These are phyloP conservation scores for Sugiyamaella floridensis DNA, from an alignment of 805 yeast species.

Conservation along the genomic window DNA sequence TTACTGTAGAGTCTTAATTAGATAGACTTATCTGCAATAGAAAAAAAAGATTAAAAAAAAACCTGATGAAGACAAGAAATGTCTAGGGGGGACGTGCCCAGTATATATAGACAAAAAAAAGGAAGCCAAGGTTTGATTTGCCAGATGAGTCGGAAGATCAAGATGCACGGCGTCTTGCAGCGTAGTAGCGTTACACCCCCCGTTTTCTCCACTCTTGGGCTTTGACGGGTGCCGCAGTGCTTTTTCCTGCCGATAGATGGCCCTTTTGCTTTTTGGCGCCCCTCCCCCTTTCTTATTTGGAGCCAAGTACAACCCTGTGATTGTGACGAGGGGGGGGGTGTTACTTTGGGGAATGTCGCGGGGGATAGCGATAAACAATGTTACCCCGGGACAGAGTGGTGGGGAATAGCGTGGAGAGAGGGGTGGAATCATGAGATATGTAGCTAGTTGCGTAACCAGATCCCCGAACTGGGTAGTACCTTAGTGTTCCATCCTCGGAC, in stretches of 20 bases:
- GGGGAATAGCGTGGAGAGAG: neutral
- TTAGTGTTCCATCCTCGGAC: too few species aligned
- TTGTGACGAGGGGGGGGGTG: neutral
- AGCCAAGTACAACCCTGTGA: neutral
- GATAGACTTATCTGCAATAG: too few species aligned
- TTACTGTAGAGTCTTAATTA: too few species aligned
- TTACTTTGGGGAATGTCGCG: neutral
- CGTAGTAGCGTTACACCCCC: neutral
- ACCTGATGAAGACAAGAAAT: too few species aligned
- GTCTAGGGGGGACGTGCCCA: neutral
- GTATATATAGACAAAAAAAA: neutral
- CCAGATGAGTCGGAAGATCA: neutral
- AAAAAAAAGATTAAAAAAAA: too few species aligned
- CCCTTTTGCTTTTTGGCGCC: neutral
- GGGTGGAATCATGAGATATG: too few species aligned
- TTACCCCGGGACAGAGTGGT: neutral
- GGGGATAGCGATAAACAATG: neutral
- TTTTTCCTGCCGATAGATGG: neutral
- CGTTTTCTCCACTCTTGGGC: neutral
- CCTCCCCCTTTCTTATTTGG: neutral
- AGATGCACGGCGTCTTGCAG: neutral
- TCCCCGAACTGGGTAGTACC: too few species aligned
- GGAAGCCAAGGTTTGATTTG: neutral
- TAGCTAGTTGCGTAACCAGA: too few species aligned
- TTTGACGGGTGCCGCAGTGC: neutral